Conservation (phyloP, 768 basidiomycete species). For the Pleurotus eryngii region DNA sequence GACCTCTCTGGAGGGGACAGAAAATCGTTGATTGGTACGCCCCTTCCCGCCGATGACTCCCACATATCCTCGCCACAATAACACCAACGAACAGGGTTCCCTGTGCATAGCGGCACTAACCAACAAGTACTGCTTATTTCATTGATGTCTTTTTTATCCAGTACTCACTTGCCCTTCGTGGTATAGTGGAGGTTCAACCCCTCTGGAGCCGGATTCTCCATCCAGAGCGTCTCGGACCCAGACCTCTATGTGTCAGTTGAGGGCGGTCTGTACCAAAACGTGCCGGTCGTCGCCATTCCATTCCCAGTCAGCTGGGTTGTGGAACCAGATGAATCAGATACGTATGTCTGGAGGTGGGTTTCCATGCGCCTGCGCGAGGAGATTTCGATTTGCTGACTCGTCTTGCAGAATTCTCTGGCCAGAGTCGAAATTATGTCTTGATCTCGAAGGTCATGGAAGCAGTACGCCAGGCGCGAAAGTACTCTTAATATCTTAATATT, state of each 20-base stretch:
- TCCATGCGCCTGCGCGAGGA: not conserved
- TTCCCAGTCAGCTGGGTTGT: not conserved
- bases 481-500: not conserved
- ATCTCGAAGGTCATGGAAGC: not conserved
- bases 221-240: not conserved
- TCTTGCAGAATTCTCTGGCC: conserved; percentile 3
- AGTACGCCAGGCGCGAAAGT: conserved; percentile 2
- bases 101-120: not conserved
- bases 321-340: not conserved
- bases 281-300: not conserved
- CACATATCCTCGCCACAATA: not conserved
- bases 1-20: conserved; percentile 1
- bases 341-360: conserved; percentile 1
- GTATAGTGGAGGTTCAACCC: not conserved
- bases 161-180: not conserved
- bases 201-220: not conserved
- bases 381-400: not conserved
- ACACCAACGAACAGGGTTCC: not conserved
- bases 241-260: not conserved
- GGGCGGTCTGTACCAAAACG: not conserved
- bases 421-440: not conserved
- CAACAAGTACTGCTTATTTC: not conserved
- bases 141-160: not conserved
- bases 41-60: too few relatives aligned
- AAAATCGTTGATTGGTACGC: not conserved